These are phyloP conservation scores for Acanthamoeba lenticulata DNA, from an alignment of 208 protist genomes.

Conservation along the genomic window DNA sequence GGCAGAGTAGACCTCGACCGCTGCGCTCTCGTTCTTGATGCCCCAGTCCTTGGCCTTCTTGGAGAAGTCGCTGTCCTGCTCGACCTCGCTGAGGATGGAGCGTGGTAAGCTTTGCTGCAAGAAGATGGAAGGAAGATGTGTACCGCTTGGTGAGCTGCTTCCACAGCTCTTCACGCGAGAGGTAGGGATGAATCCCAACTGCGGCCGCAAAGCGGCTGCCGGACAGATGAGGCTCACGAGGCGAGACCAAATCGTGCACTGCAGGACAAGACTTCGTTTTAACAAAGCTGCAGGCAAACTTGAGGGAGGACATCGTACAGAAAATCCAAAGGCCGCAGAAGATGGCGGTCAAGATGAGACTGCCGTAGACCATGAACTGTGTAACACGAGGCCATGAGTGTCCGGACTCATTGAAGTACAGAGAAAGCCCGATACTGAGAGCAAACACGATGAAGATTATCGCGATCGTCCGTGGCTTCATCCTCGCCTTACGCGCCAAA, in stretches of 20 bases:
- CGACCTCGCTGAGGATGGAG: neutral
- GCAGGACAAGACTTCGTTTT: too few relatives aligned
- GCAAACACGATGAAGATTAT: neutral
- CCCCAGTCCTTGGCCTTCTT: slow-evolving; percentile 58
- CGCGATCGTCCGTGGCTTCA: neutral
- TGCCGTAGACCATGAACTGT: slow-evolving; percentile 4
- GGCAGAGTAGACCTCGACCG: neutral
- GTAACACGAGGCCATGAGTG: neutral
- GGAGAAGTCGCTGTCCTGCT: neutral
- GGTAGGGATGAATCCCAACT: slow-evolving; percentile 25
- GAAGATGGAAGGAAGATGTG: neutral
- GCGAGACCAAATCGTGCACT: neutral
- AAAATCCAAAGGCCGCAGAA: neutral
- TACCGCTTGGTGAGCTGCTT: neutral
- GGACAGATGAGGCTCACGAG: neutral
- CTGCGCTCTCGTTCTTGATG: slow-evolving; percentile 1
- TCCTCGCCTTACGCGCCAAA: neutral
- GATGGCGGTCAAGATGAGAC: neutral
- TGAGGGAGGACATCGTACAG: neutral
- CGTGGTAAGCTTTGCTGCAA: too few relatives aligned
- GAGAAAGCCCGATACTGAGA: neutral
- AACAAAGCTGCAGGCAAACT: neutral
- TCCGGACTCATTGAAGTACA: neutral
- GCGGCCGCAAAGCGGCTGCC: slow-evolving; percentile 48
- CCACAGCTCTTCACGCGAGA: neutral